These are phyloP conservation scores for Xylaria sp. DNA, from an alignment of 2,329 filamentous ascomycete species.

Conservation along the genomic window DNA sequence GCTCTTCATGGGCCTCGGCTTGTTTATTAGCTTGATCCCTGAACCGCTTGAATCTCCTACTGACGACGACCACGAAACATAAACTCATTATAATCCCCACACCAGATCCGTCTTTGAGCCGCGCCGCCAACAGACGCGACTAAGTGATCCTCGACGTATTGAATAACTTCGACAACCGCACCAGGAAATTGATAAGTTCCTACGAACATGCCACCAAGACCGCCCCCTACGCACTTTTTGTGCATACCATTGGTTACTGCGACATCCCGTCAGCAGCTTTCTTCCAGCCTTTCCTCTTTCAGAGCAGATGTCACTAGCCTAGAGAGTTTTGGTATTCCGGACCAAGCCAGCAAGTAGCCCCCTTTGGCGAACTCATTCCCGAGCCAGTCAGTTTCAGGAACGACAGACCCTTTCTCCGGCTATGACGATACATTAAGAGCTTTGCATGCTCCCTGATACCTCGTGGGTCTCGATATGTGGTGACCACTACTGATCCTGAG, in stretches of 20 bases:
- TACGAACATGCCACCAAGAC: conserved; percentile 51
- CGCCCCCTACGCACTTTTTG: conserved; percentile 76
- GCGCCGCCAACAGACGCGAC: not conserved
- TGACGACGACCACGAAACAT: not conserved
- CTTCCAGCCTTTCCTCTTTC: conserved; percentile 71
- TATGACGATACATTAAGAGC: not conserved
- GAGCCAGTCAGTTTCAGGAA: not conserved
- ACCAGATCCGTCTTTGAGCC: not conserved
- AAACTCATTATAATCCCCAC: not conserved
- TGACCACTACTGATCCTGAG: conserved; percentile 18
- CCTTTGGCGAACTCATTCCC: not conserved
- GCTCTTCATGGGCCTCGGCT: conserved; percentile 8
- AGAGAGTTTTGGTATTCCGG: conserved; percentile 64
- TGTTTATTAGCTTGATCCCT: conserved; percentile 26
- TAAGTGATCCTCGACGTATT: not conserved
- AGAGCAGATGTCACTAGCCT: conserved; percentile 64
- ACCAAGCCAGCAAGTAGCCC: conserved; percentile 60
- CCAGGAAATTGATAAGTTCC: conserved; percentile 1
- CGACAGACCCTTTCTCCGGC: too few species aligned
- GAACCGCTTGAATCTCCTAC: not conserved
- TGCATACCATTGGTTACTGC: conserved; percentile 77
- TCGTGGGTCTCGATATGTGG: not conserved
- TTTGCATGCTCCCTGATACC: not conserved
- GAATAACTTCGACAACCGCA: not conserved
- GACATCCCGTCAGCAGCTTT: conserved; percentile 71